These are phyloP conservation scores for Coniosporium apollinis DNA, from an alignment of 495 filamentous ascomycete genomes.

Conservation along the genomic window DNA sequence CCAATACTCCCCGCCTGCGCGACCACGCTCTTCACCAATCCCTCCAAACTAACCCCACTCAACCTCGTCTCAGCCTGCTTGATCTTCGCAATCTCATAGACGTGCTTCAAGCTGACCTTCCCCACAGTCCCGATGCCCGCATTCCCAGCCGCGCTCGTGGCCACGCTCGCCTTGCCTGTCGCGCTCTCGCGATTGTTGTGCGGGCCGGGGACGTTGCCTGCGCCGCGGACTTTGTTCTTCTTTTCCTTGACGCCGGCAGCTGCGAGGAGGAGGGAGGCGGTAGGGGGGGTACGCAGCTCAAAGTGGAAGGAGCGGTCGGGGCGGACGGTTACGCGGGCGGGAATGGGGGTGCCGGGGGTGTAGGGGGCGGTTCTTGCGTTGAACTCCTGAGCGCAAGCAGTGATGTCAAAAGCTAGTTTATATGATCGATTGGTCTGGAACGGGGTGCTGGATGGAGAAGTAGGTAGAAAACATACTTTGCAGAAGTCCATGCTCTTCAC, in stretches of 20 bases:
- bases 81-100: constrained; percentile 96
- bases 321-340: constrained; percentile 76
- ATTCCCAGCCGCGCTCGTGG: constrained; percentile 24
- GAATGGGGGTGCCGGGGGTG: constrained; percentile 67
- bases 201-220: constrained; percentile 31
- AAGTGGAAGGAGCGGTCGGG: constrained; percentile 89
- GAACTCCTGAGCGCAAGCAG: constrained; percentile 54
- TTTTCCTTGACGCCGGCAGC: constrained; percentile 62
- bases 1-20: constrained; percentile 79
- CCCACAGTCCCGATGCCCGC: constrained; percentile 69
- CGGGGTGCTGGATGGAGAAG: not conserved
- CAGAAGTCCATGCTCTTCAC: constrained; percentile 99
- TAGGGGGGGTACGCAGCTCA: constrained; percentile 81
- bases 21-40: constrained; percentile 71
- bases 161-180: constrained; percentile 8
- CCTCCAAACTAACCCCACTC: constrained; percentile 62
- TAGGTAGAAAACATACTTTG: constrained; percentile 46
- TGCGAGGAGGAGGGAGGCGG: constrained; percentile 70
- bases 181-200: constrained; percentile 10
- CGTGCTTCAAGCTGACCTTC: constrained; percentile 77
- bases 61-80: constrained; percentile 71
- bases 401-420: no score
- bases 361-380: constrained; percentile 89
- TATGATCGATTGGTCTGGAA: not conserved
- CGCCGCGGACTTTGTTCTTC: constrained; percentile 64